Base-by-base conservation (phyloP, 768 basidiomycete genomes). In the Cystofilobasidium macerans region DNA sequence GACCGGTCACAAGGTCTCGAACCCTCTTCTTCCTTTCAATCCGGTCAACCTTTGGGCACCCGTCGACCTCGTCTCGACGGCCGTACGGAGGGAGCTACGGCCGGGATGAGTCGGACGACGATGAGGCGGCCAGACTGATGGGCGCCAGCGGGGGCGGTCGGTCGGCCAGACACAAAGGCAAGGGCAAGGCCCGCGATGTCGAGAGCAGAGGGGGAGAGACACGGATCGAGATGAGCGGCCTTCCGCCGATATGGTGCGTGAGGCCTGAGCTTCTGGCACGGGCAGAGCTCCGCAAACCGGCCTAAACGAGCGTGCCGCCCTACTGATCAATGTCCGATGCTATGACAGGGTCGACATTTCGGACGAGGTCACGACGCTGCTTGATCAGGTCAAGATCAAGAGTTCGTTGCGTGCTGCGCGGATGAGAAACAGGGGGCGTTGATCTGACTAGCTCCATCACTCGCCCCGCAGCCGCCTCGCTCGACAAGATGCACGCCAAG, bases 401-500 rank as follows among this genome's bases (percentile, higher is more conserved):
- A 88, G 93, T 95, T 76, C 73, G 85, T 79, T 67, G 30, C 30
- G 6, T 35, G 18, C 1, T 7, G 22, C 43, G 26, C 40, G 3
- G 53, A 51, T 26, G 24, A n/a, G 32, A n/a, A n/a, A 11, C 24
- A 47, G 43, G 28, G 51, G n/a, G n/a, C n/a, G n/a, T n/a, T n/a
- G n/a, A n/a, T n/a, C 32, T 59, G 32, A 47, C 20, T 43, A 28
- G n/a, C 43, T 42, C 59, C 54, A 33, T 12, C 38, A 24, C 14
- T 30, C 20, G 26, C 22, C 38, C 3, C 43, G 70, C 76, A 98
- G 95, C 98, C 73, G 77, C 80, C n/a, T 78, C 83, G 9, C 85
- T 99, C 45, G 95, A 98, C 76, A 95, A 88, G 75, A 84, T 99
- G 6, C 94, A 99, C 71, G 89, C 94, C 70, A 95, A 89, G 75